Base-by-base conservation (phyloP, 1,139 yeast genomes). In the Candida tropicalis region DNA sequence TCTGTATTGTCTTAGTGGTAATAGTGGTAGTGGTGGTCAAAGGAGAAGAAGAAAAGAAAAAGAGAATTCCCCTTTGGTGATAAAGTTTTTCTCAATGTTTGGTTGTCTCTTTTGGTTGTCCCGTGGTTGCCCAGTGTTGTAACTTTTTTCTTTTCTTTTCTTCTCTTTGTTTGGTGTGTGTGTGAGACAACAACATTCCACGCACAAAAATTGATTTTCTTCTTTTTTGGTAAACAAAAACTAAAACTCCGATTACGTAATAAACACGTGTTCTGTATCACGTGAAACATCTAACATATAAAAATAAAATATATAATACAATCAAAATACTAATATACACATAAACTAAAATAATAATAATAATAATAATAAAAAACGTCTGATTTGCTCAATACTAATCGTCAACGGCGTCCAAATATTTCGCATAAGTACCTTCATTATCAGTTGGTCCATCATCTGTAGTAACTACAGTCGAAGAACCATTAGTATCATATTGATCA, bases 121-220 rank as follows among this genome's bases (percentile, higher is more conserved):
- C 34, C 34, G 34, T 31, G 11, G 34, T 31, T 17, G 34, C 34
- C 34, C 34, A 31, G n/a, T n/a, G n/a, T n/a, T n/a, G n/a, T n/a
- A n/a, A n/a, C n/a, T n/a, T n/a, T n/a, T n/a, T n/a, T n/a, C n/a
- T n/a, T n/a, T n/a, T n/a, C n/a, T n/a, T n/a, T n/a, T n/a, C n/a
- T n/a, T n/a, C n/a, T n/a, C n/a, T n/a, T n/a, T n/a, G n/a, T n/a
- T n/a, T n/a, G n/a, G n/a, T n/a, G n/a, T n/a, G 17, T 6, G 17
- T 12, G 31, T 6, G 12, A 27, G 18, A 27, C 17, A 27, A 27
- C 31, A 31, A 18, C 34, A 31, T 17, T 31, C 34, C 34, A 31
- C 34, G 34, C 13, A 31, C 23, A 31, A 31, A 31, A 31, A n/a
- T n/a, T n/a, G n/a, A n/a, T n/a, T n/a, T n/a, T n/a, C n/a, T n/a